phyloP scores from a whole-genome alignment of 164 flowering plant genomes.

The Stephania cephalantha region DNA sequence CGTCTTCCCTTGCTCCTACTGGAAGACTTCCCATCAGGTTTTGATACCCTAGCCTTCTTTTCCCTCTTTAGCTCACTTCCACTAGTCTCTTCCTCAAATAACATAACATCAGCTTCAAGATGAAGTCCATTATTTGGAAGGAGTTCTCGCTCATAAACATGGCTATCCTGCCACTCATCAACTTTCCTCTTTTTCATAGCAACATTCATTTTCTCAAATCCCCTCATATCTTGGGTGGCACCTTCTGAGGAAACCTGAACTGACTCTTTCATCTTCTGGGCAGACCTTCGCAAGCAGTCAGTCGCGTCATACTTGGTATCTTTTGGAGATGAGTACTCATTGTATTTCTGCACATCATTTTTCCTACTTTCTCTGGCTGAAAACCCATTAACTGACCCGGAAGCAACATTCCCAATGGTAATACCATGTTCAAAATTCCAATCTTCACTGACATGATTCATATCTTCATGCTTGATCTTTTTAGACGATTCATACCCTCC shows the following conservation, averaged over 20 bases:
- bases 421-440: slow-evolving; percentile 31
- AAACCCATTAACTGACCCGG: slow-evolving; percentile 23
- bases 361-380: slow-evolving; percentile 24
- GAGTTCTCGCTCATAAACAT: slow-evolving; percentile 17
- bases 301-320: slow-evolving; percentile 21
- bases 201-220: slow-evolving; percentile 18
- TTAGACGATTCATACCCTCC: slow-evolving; percentile 39
- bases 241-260: slow-evolving; percentile 24
- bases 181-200: slow-evolving; percentile 51
- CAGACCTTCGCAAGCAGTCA: slow-evolving; percentile 21
- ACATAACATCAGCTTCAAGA: slow-evolving; percentile 12
- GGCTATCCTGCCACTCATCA: slow-evolving; percentile 35
- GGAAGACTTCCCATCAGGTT: slow-evolving; percentile 25
- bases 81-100: slow-evolving; percentile 28
- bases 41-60: slow-evolving; percentile 33
- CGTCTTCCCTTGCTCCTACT: slow-evolving; percentile 21
- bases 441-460: slow-evolving; percentile 28
- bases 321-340: slow-evolving; percentile 18
- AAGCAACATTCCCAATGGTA: slow-evolving; percentile 17
- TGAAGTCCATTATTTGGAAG: slow-evolving; percentile 10
- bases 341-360: slow-evolving; percentile 28
- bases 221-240: slow-evolving; percentile 23
- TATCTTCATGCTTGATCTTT: slow-evolving; percentile 46
- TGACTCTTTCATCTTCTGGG: slow-evolving; percentile 27
- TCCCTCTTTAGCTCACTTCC: slow-evolving; percentile 28